Evolutionary conservation across 1,284 basidiomycete species (phyloP).

Genomic region (Cystobasidium pallidum): DNA sequence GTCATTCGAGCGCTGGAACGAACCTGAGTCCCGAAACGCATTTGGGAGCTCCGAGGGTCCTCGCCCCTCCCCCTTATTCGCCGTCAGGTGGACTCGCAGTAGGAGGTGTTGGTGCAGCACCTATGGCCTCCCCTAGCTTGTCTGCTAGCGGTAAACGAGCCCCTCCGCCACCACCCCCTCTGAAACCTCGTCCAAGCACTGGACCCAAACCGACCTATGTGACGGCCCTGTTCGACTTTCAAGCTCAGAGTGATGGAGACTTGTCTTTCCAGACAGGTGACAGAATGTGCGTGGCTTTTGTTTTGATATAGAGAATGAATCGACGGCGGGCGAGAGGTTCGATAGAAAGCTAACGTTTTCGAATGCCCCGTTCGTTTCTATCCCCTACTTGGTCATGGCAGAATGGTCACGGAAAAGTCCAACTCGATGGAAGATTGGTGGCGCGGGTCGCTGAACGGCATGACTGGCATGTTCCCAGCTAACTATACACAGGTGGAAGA

Average conservation of each 20-base stretch:
- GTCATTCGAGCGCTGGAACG: conserved; percentile 12
- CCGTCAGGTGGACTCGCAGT: conserved; percentile 54
- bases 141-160: conserved; percentile 66
- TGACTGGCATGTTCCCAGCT: conserved; percentile 92
- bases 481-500: conserved; percentile 45
- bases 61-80: conserved; percentile 54
- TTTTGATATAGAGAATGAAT: no score
- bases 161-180: conserved; percentile 82
- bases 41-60: conserved; percentile 21
- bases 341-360: no score
- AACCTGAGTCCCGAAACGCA: conserved; percentile 7
- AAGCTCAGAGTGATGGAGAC: conserved; percentile 89
- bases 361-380: no score
- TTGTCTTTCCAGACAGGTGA: conserved; percentile 91
- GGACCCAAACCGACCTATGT: conserved; percentile 67
- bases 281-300: conserved; percentile 76
- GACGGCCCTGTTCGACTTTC: conserved; percentile 93
- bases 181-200: conserved; percentile 72
- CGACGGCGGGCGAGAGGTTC: no score
- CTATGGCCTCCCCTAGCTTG: conserved; percentile 56
- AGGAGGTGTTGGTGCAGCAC: conserved; percentile 54
- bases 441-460: conserved; percentile 85
- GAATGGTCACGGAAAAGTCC: conserved; percentile 74
- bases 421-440: conserved; percentile 94
- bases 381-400: background rate